A percentile compares a stretch with the other conserved stretches of the same genome.
These are phyloP conservation scores for Phialemoniopsis sp. DNA, from an alignment of 2,329 filamentous ascomycete genomes.

Conservation along the genomic window DNA sequence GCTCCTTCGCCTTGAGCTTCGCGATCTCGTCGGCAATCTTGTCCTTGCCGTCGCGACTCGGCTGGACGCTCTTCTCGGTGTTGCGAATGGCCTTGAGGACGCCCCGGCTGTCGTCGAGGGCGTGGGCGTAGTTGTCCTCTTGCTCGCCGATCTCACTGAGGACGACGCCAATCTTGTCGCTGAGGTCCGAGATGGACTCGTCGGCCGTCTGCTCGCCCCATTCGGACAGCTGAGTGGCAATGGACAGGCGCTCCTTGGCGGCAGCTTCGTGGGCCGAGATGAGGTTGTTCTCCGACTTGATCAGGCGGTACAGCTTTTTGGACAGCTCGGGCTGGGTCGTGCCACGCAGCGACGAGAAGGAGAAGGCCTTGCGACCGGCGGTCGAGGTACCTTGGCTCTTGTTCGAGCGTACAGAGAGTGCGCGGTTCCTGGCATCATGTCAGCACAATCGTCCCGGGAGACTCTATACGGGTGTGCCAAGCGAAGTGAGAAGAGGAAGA, in stretches of 20 bases:
- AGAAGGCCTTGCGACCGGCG: constrained; percentile 60
- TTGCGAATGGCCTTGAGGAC: constrained; percentile 91
- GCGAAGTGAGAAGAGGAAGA: not conserved
- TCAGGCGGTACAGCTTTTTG: constrained; percentile 83
- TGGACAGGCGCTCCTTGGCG: constrained; percentile 75
- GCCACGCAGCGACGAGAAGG: constrained; percentile 80
- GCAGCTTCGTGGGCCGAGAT: constrained; percentile 82
- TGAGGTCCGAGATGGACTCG: constrained; percentile 81
- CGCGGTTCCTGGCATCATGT: constrained; percentile 58
- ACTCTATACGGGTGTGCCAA: not conserved
- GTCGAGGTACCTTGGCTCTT: constrained; percentile 34
- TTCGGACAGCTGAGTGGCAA: constrained; percentile 88
- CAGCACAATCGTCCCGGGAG: no score
- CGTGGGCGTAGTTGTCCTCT: constrained; percentile 83
- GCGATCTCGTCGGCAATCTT: constrained; percentile 93
- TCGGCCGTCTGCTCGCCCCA: constrained; percentile 94
- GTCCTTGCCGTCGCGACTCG: constrained; percentile 78
- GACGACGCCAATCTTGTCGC: constrained; percentile 92
- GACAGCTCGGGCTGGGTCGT: constrained; percentile 83
- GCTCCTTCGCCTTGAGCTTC: constrained; percentile 88
- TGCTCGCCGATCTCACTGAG: constrained; percentile 91
- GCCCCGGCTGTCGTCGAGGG: constrained; percentile 77
- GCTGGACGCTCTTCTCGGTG: constrained; percentile 92
- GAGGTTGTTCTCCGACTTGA: constrained; percentile 91
- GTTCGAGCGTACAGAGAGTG: constrained; percentile 68